Evolutionary conservation across 768 basidiomycete species (phyloP).

Genomic region (Punctularia strigosozonata): DNA sequence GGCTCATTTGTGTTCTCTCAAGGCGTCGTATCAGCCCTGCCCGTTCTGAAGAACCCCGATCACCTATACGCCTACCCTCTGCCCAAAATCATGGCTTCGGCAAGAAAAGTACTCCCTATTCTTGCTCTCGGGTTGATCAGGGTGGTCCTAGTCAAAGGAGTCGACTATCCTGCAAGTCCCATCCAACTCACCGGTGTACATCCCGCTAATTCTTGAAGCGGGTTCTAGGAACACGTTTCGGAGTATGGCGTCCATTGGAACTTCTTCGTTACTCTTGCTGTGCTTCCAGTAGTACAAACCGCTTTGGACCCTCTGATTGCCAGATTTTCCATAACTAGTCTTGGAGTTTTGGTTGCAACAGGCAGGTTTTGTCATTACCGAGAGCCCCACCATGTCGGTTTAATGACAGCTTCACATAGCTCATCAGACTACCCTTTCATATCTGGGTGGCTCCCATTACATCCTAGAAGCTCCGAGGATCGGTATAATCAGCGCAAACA

Average conservation of each 20-base stretch:
- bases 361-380: conserved; percentile 24
- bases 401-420: conserved; percentile 27
- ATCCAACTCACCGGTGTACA: not conserved
- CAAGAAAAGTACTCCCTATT: conserved; percentile 56
- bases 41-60: conserved; percentile 52
- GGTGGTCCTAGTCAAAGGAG: conserved; percentile 80
- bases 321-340: conserved; percentile 40
- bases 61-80: conserved; percentile 36
- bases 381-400: not conserved
- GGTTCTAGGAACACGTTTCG: conserved; percentile 80
- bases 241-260: conserved; percentile 99
- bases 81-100: conserved; percentile 36
- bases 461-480: conserved; percentile 54
- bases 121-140: conserved; percentile 65
- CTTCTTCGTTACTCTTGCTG: conserved; percentile 88
- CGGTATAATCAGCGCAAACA: conserved; percentile 66
- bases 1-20: conserved; percentile 97
- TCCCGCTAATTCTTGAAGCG: conserved; percentile 1
- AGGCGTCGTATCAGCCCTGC: conserved; percentile 82
- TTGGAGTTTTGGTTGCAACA: conserved; percentile 51
- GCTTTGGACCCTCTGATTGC: conserved; percentile 55
- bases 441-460: conserved; percentile 45
- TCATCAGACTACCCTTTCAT: conserved; percentile 63
- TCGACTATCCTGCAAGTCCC: conserved; percentile 76
- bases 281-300: conserved; percentile 65